These are phyloP conservation scores for Sporothrix dimorphospora DNA, from an alignment of 2,329 filamentous ascomycete genomes.

Conservation along the genomic window DNA sequence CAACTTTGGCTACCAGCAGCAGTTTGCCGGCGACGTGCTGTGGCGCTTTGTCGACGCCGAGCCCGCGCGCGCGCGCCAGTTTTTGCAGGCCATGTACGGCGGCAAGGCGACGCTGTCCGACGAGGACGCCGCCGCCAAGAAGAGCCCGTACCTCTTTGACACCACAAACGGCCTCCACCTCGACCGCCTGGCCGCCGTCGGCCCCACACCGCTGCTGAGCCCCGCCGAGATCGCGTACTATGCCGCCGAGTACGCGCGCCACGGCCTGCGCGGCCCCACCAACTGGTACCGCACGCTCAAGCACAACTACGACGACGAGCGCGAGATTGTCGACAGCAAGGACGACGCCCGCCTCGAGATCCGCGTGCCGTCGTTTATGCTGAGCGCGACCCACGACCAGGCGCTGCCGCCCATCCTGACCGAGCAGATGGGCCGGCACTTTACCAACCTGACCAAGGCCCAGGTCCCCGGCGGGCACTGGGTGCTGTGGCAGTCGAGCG, in stretches of 20 bases:
- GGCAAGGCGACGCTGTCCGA: slow-evolving; percentile 54
- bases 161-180: slow-evolving; percentile 65
- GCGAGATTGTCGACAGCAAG: slow-evolving; percentile 51
- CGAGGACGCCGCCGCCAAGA: slow-evolving; percentile 40
- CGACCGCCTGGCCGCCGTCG: slow-evolving; percentile 62
- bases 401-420: slow-evolving; percentile 75
- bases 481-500: slow-evolving; percentile 75
- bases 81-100: slow-evolving; percentile 73
- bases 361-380: slow-evolving; percentile 70
- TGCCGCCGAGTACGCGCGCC: slow-evolving; percentile 67
- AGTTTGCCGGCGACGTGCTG: slow-evolving; percentile 72
- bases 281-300: slow-evolving; percentile 84
- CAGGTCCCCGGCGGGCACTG: slow-evolving; percentile 77
- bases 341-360: slow-evolving; percentile 58
- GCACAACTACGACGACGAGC: slow-evolving; percentile 78
- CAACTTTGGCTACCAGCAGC: slow-evolving; percentile 83
- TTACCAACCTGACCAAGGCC: slow-evolving; percentile 65
- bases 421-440: slow-evolving; percentile 67
- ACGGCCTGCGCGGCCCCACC: slow-evolving; percentile 76
- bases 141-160: slow-evolving; percentile 52
- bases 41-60: slow-evolving; percentile 58
- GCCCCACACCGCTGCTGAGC: slow-evolving; percentile 61
- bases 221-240: slow-evolving; percentile 79
- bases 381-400: slow-evolving; percentile 70
- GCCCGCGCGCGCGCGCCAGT: slow-evolving; percentile 61